phyloP scores from a whole-genome alignment of 2,329 filamentous ascomycete genomes.

The Microdochium bolleyi region DNA sequence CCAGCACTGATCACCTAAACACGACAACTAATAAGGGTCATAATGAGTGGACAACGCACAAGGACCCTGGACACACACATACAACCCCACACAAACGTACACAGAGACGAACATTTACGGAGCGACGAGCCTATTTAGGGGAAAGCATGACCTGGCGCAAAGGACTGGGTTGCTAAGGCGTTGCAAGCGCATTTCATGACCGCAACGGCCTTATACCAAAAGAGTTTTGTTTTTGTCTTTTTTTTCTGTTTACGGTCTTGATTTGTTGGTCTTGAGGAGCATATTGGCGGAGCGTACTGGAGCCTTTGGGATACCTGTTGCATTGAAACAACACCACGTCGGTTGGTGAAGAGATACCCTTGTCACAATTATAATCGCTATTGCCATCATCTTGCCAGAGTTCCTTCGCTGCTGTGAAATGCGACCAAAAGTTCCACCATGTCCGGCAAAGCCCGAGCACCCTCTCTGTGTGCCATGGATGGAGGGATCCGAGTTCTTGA shows the following conservation, averaged over 20 bases:
- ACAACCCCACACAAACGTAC: background rate
- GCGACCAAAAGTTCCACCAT: too few species aligned
- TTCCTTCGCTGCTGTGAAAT: background rate
- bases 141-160: background rate
- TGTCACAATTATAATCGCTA: slow-evolving; percentile 1
- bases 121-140: background rate
- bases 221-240: background rate
- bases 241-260: background rate
- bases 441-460: too few species aligned
- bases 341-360: slow-evolving; percentile 6
- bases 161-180: background rate
- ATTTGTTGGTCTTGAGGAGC: background rate
- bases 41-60: background rate
- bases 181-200: background rate
- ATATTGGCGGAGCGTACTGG: background rate
- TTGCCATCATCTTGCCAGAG: background rate
- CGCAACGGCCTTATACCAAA: background rate
- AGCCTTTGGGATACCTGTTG: background rate
- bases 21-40: background rate
- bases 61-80: background rate
- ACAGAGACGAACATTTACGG: slow-evolving; percentile 1
- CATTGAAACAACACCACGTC: background rate
- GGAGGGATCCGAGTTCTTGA: too few species aligned
- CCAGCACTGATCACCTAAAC: background rate
- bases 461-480: too few species aligned